Percentiles rank a stretch among this genome's conserved stretches.
Conservation (phyloP, 768 basidiomycete species). For the Galerina sulciceps region DNA sequence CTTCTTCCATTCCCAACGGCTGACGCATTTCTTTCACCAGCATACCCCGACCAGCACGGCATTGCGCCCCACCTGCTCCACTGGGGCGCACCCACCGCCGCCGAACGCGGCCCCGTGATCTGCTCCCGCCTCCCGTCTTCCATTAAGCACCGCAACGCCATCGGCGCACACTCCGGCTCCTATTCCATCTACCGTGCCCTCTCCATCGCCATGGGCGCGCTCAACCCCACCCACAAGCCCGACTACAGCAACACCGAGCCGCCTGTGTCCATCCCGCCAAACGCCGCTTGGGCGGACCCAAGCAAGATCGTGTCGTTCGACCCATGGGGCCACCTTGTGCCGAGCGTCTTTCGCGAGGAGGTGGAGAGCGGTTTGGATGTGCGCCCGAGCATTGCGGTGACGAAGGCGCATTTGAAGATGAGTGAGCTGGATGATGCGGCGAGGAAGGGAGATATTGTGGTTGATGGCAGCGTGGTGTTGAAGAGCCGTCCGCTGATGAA, state of each 20-base stretch:
- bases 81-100: conserved; percentile 78
- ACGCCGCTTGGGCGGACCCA: conserved; percentile 77
- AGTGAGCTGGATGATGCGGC: conserved; percentile 88
- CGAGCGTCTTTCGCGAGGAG: conserved; percentile 67
- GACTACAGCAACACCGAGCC: conserved; percentile 86
- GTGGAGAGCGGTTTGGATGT: conserved; percentile 79
- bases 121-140: conserved; percentile 83
- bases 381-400: conserved; percentile 91
- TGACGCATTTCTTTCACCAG: conserved; percentile 31
- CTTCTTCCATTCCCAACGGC: neutral
- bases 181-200: conserved; percentile 96
- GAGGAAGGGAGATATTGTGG: conserved; percentile 65
- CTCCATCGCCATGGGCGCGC: conserved; percentile 87
- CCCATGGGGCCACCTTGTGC: conserved; percentile 91
- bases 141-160: conserved; percentile 90
- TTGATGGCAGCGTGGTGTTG: conserved; percentile 87
- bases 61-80: conserved; percentile 77
- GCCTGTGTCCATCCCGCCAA: conserved; percentile 76
- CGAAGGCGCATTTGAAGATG: conserved; percentile 93
- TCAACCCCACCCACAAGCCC: conserved; percentile 79
- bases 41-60: conserved; percentile 93
- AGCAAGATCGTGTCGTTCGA: conserved; percentile 90
- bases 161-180: conserved; percentile 92
- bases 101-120: conserved; percentile 82
- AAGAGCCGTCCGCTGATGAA: conserved; percentile 67